Percentiles rank a stretch among this genome's conserved stretches.
Evolutionary conservation across 495 filamentous ascomycete species (phyloP).

Genomic region (Xylaria intraflava): DNA sequence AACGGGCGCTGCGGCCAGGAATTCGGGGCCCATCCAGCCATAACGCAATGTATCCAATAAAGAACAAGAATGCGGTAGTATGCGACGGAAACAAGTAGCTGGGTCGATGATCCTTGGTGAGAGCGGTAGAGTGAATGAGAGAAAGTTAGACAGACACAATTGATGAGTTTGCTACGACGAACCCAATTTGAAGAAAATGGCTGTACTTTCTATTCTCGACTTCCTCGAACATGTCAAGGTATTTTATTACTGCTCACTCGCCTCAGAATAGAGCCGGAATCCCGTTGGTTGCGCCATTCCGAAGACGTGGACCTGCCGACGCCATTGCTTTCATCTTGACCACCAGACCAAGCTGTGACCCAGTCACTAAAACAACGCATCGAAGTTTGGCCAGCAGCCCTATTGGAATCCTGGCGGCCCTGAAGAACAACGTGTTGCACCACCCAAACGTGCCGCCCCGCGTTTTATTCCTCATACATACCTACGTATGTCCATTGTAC

Average conservation of each 20-base stretch:
- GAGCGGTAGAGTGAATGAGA: not conserved
- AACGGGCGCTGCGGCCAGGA: not conserved
- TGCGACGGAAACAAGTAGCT: not conserved
- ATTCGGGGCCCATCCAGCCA: not conserved
- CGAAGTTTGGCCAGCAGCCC: not conserved
- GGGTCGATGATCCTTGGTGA: not conserved
- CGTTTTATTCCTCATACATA: not conserved
- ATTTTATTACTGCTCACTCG: not conserved
- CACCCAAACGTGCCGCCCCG: not conserved
- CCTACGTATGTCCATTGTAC: not conserved
- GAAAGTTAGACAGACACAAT: not conserved
- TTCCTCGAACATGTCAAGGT: not conserved
- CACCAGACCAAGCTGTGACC: not conserved
- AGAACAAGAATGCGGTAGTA: not conserved
- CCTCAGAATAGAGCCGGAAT: not conserved
- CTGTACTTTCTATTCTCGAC: not conserved
- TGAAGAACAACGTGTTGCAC: not conserved
- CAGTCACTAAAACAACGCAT: not conserved
- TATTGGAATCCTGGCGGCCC: not conserved
- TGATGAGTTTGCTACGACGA: not conserved
- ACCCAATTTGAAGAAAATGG: not conserved
- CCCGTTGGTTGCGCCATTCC: conserved; percentile 2
- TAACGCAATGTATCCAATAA: not conserved
- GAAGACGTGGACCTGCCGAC: conserved; percentile 5
- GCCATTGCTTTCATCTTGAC: conserved; percentile 4